phyloP scores from a whole-genome alignment of 2,329 filamentous ascomycete species.

The Nigrograna mackinnonii region DNA sequence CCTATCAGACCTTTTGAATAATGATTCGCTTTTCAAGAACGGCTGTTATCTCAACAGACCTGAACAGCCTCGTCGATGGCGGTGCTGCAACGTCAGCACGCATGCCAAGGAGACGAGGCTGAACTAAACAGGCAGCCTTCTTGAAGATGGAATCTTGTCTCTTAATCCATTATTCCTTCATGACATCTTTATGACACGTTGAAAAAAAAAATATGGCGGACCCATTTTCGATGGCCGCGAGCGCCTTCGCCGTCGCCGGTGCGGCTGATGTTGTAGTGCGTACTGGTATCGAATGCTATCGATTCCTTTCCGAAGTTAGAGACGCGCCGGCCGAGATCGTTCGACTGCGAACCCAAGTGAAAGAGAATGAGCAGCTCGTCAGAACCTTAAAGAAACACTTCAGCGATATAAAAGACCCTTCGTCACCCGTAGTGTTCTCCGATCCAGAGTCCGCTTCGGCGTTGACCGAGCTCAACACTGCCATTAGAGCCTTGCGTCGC shows the following conservation, averaged over 20 bases:
- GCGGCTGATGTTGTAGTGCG: constrained; percentile 16
- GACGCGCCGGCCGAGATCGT: constrained; percentile 13
- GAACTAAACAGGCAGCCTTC: not conserved
- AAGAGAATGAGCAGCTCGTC: constrained; percentile 4
- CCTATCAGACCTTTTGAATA: no score
- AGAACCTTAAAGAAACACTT: not conserved
- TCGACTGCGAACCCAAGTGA: constrained; percentile 7
- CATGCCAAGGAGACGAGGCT: not conserved
- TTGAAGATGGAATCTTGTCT: not conserved
- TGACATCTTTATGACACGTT: not conserved
- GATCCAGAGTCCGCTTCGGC: not conserved
- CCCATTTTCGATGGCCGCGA: constrained; percentile 7
- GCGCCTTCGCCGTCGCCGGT: constrained; percentile 18
- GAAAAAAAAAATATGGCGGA: constrained; percentile 3
- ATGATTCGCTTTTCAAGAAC: no score
- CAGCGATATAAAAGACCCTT: not conserved
- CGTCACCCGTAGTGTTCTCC: no score
- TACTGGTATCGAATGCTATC: constrained; percentile 12
- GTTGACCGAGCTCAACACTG: not conserved
- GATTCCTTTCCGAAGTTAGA: constrained; percentile 13
- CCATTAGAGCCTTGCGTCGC: constrained; percentile 1
- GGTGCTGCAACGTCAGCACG: no score
- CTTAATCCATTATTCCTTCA: not conserved
- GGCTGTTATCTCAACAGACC: no score
- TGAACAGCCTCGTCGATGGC: no score